Conservation (phyloP, 805 yeast genomes). For the Hanseniaspora valbyensis region DNA sequence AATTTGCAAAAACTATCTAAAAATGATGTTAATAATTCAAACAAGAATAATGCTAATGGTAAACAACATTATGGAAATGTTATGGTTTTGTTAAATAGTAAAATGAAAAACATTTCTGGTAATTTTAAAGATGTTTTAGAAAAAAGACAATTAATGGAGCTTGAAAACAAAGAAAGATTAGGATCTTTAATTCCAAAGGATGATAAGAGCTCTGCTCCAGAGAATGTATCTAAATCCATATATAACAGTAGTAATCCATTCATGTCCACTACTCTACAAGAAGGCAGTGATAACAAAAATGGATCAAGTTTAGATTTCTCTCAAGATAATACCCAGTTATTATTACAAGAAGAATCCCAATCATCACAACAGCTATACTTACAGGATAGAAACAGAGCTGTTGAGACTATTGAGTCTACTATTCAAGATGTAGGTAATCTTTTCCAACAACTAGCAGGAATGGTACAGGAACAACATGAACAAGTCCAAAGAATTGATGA, state of each 20-base stretch:
- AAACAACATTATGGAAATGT: conserved; percentile 74
- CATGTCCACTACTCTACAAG: conserved; percentile 27
- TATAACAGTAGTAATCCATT: conserved; percentile 34
- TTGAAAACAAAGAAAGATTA: conserved; percentile 67
- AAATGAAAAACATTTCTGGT: conserved; percentile 84
- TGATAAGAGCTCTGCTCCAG: neutral
- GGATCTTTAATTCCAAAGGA: conserved; percentile 54
- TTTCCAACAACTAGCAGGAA: conserved; percentile 88
- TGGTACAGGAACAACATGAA: conserved; percentile 97
- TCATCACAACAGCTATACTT: conserved; percentile 44
- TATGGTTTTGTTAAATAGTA: conserved; percentile 72
- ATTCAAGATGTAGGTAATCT: conserved; percentile 92
- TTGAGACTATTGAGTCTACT: conserved; percentile 92
- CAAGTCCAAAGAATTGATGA: conserved; percentile 89
- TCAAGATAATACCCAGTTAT: conserved; percentile 69
- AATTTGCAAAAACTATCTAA: conserved; percentile 40
- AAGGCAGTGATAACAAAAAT: conserved; percentile 18
- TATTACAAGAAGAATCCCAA: conserved; percentile 70
- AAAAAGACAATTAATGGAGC: conserved; percentile 71
- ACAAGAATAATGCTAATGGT: conserved; percentile 40
- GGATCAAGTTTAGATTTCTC: conserved; percentile 32
- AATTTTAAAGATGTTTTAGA: conserved; percentile 85
- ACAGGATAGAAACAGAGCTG: conserved; percentile 78
- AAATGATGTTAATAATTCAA: conserved; percentile 31
- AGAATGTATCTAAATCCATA: conserved; percentile 15